Evolutionary conservation across 371 early-diverging fungal genomes (phyloP).

Genomic region (Mortierella sp.): DNA sequence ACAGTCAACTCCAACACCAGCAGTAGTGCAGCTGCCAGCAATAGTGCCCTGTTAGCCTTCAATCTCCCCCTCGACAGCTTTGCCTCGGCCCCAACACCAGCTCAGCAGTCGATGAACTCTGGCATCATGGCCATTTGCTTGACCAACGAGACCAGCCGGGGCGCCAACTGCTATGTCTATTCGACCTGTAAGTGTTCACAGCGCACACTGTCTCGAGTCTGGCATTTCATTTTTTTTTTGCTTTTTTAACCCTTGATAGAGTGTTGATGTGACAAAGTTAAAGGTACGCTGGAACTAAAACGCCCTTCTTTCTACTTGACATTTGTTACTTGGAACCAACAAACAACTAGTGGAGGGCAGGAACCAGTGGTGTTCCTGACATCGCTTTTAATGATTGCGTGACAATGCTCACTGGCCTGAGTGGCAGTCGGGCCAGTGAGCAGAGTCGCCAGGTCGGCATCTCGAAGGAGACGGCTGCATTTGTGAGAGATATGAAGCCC

Average conservation of each 20-base stretch:
- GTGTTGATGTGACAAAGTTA: neutral
- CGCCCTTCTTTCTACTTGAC: neutral
- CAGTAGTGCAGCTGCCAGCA: constrained; percentile 3
- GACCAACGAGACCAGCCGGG: constrained; percentile 16
- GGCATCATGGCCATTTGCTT: constrained; percentile 24
- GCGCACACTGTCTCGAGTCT: neutral
- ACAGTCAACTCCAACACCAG: constrained; percentile 11
- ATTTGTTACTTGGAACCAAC: neutral
- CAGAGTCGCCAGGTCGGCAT: constrained; percentile 24
- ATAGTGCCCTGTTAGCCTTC: constrained; percentile 10
- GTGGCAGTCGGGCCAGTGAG: constrained; percentile 35
- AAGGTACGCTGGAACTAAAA: neutral
- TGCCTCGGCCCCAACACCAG: constrained; percentile 14
- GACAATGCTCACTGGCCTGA: constrained; percentile 19
- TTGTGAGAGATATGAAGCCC: constrained; percentile 24
- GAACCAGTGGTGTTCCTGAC: constrained; percentile 33
- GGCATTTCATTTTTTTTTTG: neutral
- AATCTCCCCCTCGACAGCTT: constrained; percentile 34
- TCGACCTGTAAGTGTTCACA: constrained; percentile 26
- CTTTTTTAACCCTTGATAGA: neutral
- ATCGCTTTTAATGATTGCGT: constrained; percentile 31
- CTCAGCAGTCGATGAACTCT: neutral
- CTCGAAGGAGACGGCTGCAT: constrained; percentile 16
- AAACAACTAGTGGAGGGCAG: constrained; percentile 25
- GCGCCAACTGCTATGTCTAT: constrained; percentile 23